Conservation (phyloP, 2,329 filamentous ascomycete species). For the Colletotrichum lini region DNA sequence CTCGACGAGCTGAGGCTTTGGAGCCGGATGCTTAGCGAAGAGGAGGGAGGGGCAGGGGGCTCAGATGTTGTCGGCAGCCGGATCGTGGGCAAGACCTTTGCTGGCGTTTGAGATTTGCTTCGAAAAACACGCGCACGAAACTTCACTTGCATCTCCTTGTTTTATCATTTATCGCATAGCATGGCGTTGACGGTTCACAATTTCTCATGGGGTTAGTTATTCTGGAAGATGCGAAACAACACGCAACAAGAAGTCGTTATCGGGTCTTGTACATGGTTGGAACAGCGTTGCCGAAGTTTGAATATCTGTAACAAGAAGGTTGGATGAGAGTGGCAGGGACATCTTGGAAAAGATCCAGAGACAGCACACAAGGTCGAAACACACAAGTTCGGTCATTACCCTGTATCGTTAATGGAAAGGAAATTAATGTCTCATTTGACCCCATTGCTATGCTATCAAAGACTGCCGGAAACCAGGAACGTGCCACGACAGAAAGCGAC, state of each 20-base stretch:
- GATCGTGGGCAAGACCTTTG: constrained; percentile 40
- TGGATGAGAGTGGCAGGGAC: too few species aligned
- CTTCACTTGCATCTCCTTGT: constrained; percentile 1
- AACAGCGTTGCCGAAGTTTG: not conserved
- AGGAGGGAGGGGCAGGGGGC: constrained; percentile 32
- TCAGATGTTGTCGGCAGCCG: constrained; percentile 41
- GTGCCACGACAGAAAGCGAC: not conserved
- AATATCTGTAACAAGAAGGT: not conserved
- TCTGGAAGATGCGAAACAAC: not conserved
- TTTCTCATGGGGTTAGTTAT: not conserved
- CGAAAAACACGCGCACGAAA: too few species aligned
- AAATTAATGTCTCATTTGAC: not conserved
- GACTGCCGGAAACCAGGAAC: not conserved
- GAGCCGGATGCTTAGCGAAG: constrained; percentile 45
- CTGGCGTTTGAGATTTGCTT: constrained; percentile 32
- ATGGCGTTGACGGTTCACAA: constrained; percentile 26
- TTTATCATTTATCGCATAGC: constrained; percentile 27
- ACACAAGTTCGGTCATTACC: not conserved
- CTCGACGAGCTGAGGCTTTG: constrained; percentile 45
- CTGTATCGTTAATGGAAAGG: not conserved
- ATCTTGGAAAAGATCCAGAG: not conserved
- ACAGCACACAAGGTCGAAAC: not conserved
- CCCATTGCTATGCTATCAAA: constrained; percentile 27
- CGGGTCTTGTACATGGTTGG: not conserved
- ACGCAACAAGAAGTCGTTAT: not conserved